Conservation (phyloP, 208 protist species). For the Wallacemonas sp. region DNA sequence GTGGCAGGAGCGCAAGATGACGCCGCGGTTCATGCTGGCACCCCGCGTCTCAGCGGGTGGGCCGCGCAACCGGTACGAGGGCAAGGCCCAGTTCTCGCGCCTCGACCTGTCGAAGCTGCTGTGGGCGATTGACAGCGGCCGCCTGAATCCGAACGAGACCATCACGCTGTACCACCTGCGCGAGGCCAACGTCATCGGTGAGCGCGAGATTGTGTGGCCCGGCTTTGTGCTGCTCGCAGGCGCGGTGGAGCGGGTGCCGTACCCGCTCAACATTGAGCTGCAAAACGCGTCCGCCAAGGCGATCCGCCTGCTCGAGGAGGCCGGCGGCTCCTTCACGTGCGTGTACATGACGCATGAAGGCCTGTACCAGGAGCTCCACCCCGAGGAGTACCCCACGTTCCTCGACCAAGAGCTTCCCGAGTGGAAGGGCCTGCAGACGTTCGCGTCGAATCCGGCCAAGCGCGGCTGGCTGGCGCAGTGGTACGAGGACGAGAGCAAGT, state of each 20-base stretch:
- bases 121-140: conserved; percentile 86
- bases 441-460: conserved; percentile 68
- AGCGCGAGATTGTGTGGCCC: conserved; percentile 84
- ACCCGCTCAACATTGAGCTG: conserved; percentile 87
- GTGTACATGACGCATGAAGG: conserved; percentile 92
- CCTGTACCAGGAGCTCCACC: conserved; percentile 86
- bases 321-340: conserved; percentile 84
- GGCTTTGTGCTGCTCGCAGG: conserved; percentile 82
- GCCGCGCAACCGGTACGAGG: conserved; percentile 86
- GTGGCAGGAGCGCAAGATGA: conserved; percentile 93
- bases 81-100: conserved; percentile 76
- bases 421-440: conserved; percentile 72
- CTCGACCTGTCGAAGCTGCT: conserved; percentile 74
- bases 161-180: conserved; percentile 88
- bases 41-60: conserved; percentile 82
- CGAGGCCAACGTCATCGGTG: conserved; percentile 66
- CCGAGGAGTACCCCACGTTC: conserved; percentile 85
- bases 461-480: conserved; percentile 87
- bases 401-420: conserved; percentile 84
- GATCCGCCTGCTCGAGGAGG: conserved; percentile 86
- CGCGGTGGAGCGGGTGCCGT: conserved; percentile 64
- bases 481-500: conserved; percentile 89
- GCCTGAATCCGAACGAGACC: conserved; percentile 87
- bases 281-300: conserved; percentile 82
- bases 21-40: conserved; percentile 89